Percentiles rank a stretch among this genome's conserved stretches.
These are phyloP conservation scores for Fusarium metavorans DNA, from an alignment of 2,329 filamentous ascomycete genomes.

Conservation along the genomic window DNA sequence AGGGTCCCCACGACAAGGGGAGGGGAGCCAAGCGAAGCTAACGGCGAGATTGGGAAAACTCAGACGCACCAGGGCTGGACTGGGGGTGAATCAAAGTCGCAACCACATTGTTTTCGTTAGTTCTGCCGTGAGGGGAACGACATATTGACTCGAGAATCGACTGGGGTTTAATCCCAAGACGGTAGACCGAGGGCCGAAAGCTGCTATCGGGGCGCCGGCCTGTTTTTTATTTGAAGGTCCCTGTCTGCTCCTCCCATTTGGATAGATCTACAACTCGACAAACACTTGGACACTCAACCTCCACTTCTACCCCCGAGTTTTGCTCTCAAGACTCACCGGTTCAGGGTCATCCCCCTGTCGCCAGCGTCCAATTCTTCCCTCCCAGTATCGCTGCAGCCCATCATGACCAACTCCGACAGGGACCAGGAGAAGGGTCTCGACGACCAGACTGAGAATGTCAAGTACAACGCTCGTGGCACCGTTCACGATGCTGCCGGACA, in stretches of 20 bases:
- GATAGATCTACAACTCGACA: constrained; percentile 21
- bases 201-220: not conserved
- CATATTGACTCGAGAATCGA: constrained; percentile 8
- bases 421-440: constrained; percentile 41
- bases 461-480: constrained; percentile 23
- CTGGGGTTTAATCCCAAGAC: constrained; percentile 33
- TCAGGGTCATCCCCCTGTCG: not conserved
- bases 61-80: not conserved
- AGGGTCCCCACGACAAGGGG: constrained; percentile 8
- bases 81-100: not conserved
- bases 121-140: constrained; percentile 37
- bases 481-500: constrained; percentile 39
- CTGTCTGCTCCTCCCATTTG: constrained; percentile 1
- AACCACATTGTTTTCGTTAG: constrained; percentile 8
- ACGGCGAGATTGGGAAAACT: constrained; percentile 16
- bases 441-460: constrained; percentile 35
- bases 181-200: constrained; percentile 41
- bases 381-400: not conserved
- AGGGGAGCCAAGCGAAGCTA: constrained; percentile 4
- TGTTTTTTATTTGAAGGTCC: constrained; percentile 33
- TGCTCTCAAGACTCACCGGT: not conserved
- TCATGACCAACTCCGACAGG: constrained; percentile 38
- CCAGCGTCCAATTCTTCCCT: not conserved
- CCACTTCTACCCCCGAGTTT: not conserved
- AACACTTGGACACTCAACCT: not conserved